Percentiles rank a stretch among this genome's conserved stretches.
Evolutionary conservation across 306 rosid genomes (phyloP).

Genomic region (Rosa lucieae): DNA sequence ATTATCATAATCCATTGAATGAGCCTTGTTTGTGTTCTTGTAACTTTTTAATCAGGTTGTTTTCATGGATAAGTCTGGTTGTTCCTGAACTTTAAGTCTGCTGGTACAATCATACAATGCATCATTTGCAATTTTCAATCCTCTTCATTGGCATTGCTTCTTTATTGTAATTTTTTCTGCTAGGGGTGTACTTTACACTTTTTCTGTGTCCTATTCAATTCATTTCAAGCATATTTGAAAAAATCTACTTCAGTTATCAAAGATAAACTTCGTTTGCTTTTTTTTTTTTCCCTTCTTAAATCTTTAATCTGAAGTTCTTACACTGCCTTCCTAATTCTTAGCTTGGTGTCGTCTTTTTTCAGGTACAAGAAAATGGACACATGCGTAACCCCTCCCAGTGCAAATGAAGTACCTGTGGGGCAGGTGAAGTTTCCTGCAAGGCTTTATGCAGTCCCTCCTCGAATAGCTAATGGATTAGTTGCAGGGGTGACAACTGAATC

Average conservation of each 20-base stretch:
- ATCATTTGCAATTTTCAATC: not conserved
- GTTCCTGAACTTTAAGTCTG: not conserved
- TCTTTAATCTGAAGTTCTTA: constrained; percentile 1
- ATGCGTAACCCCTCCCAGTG: constrained; percentile 63
- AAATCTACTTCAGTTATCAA: not conserved
- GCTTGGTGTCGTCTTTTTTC: constrained; percentile 18
- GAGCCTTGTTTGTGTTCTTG: not conserved
- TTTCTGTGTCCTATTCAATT: constrained; percentile 3
- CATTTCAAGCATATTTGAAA: not conserved
- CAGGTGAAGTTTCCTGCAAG: constrained; percentile 83
- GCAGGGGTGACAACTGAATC: constrained; percentile 69
- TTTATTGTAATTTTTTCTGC: not conserved
- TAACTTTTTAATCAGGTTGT: not conserved
- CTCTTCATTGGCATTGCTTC: not conserved
- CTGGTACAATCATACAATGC: no score
- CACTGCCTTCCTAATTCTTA: constrained; percentile 3
- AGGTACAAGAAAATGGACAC: constrained; percentile 89
- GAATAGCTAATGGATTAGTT: constrained; percentile 64
- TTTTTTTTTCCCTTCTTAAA: not conserved
- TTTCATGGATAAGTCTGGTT: not conserved
- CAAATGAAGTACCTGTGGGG: constrained; percentile 80
- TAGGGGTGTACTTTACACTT: not conserved
- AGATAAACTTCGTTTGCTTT: not conserved
- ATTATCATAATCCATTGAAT: not conserved
- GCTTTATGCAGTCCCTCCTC: constrained; percentile 81